These are phyloP conservation scores for Talaromyces sp. DNA, from an alignment of 2,329 filamentous ascomycete species.

Conservation along the genomic window DNA sequence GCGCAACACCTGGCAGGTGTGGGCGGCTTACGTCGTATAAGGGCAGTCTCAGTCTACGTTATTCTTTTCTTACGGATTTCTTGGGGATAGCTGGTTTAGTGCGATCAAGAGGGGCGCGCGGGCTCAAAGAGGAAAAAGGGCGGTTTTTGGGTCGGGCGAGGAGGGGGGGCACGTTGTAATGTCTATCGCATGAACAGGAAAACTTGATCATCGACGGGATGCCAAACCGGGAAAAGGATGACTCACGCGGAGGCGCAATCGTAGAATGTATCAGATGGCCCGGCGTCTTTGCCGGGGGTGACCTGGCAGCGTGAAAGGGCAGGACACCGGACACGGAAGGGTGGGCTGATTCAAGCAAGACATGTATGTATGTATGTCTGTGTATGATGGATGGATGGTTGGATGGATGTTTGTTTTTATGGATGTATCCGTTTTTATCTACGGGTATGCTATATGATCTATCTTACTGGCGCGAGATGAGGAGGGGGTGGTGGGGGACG, in stretches of 20 bases:
- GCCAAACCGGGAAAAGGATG: slow-evolving; percentile 15
- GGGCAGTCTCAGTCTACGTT: not conserved
- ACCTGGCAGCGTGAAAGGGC: slow-evolving; percentile 12
- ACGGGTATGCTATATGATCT: not conserved
- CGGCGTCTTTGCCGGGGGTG: slow-evolving; percentile 8
- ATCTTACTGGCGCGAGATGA: not conserved
- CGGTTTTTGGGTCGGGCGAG: slow-evolving; percentile 11
- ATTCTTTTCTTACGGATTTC: not conserved
- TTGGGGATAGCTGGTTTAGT: not conserved
- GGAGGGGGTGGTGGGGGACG: not conserved
- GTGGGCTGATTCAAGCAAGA: slow-evolving; percentile 9
- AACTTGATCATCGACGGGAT: slow-evolving; percentile 14
- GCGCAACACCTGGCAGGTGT: not conserved
- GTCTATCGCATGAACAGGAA: slow-evolving; percentile 14
- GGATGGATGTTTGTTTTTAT: not conserved
- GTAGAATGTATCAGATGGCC: slow-evolving; percentile 17
- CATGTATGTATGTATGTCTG: not conserved
- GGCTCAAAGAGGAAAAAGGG: slow-evolving; percentile 17
- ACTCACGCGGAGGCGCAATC: slow-evolving; percentile 12
- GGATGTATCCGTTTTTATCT: not conserved
- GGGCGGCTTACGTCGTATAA: not conserved
- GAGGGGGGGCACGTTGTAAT: slow-evolving; percentile 18
- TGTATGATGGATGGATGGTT: too few relatives aligned
- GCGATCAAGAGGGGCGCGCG: not conserved
- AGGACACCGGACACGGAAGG: slow-evolving; percentile 4